Base-by-base conservation (phyloP, 208 protist species). In the Acanthamoeba healyi region DNA sequence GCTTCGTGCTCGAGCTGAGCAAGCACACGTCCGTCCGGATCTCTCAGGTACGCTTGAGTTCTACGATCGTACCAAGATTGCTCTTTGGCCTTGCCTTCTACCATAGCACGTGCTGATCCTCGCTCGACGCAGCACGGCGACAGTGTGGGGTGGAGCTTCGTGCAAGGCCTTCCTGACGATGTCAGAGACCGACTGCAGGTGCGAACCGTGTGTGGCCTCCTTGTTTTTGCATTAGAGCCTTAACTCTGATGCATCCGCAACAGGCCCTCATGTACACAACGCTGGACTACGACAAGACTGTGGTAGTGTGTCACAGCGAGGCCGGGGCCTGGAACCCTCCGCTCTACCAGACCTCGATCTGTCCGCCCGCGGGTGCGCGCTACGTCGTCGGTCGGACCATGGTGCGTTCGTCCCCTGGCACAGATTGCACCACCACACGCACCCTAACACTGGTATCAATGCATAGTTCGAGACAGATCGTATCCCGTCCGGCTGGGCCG, bases 301-400 rank as follows among this genome's bases (percentile, higher is more conserved):
- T 94, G 26, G 92, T 94, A 19, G 92, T 94, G 22, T 94, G 92
- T 54, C 92, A 94, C 92, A 89, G 74, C 58, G 92, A 94, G 38
- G 54, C 92, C 24, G 92, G 92, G n/a, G 92, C 92, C n/a, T 94
- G 92, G 92, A 22, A n/a, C 46, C 92, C 92, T 6, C 56, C 92
- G 0, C 79, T 84, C 29, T 94, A 79, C 92, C 9, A 89, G 61
- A 94, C 92, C 15, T 46, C 38, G 7, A 40, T 89, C 29, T 94
- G 92, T 51, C 92, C 92, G 19, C 92, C 92, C 17, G 3, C 70
- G 14, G 92, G 49, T 26, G 89, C 89, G 1, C 29, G 32, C 17
- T 94, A 82, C 38, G 72, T 70, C 0, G 46, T 94, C 17, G 89
- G 89, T n/a, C 84, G 84, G 36, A 91, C 84, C 5, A 91, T 91